These are phyloP conservation scores for Curvularia sp. DNA, from an alignment of 2,329 filamentous ascomycete genomes.

Conservation along the genomic window DNA sequence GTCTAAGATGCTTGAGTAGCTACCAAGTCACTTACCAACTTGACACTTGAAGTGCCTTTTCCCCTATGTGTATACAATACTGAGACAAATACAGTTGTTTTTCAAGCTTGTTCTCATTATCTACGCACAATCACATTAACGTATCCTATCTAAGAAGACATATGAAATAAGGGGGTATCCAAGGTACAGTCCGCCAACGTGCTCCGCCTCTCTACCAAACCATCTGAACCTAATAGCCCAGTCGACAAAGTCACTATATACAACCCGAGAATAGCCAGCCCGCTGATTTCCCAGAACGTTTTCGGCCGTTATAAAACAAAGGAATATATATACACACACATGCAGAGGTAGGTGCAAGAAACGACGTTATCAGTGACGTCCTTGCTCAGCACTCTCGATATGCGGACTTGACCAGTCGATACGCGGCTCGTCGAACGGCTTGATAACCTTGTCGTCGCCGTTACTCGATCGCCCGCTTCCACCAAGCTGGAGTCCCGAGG, in stretches of 20 bases:
- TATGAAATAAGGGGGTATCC: not conserved
- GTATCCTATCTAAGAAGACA: not conserved
- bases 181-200: not conserved
- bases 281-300: not conserved
- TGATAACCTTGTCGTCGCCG: not conserved
- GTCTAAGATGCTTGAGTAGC: too few relatives aligned
- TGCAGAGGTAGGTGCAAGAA: not conserved
- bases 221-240: not conserved
- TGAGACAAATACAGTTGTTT: too few relatives aligned
- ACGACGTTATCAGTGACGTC: not conserved
- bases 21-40: too few relatives aligned
- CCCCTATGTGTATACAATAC: too few relatives aligned
- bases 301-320: not conserved
- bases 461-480: not conserved
- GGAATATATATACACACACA: not conserved
- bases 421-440: not conserved
- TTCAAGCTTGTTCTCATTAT: too few relatives aligned
- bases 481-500: not conserved
- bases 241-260: not conserved
- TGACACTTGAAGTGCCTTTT: too few relatives aligned
- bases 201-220: not conserved
- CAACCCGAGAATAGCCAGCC: not conserved
- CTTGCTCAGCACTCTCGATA: not conserved
- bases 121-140: not conserved
- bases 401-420: not conserved